Evolutionary conservation across 495 filamentous ascomycete species (phyloP), one percentile per base, ranked within the genome.

Genomic region (Lichina pygmaea): DNA sequence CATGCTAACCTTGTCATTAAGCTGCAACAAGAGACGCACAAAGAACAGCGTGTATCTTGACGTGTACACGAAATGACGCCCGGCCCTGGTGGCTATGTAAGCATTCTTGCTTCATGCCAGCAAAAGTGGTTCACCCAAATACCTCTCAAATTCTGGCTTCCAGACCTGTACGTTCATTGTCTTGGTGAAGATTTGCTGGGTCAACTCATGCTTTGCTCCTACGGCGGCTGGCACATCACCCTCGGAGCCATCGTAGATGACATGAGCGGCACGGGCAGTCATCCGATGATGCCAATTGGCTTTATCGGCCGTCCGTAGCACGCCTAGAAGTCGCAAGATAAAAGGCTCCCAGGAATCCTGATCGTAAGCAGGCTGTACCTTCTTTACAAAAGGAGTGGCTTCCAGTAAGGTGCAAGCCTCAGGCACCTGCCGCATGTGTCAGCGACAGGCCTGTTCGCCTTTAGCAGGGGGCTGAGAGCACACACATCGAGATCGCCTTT

Each of bases 241-340:
- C 33, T 61, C 56, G 32, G 62, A 53, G 24, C 65, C 65, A 46
- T 77, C 64, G 52, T 79, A 92, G 30, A 86, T 62, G 43, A 93
- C 71, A 51, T 75, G 73, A 8, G 84, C 85, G 51, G 72, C 73
- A 34, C 85, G 75, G 42, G 72, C 70, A 50, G 80, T 78, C 64
- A 99, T 83, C 2, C 89, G 78, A 53, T 99, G 89, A 56, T 99
- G 89, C 89, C 89, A 99, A 53, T 92, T 84, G 4, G 79, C 75
- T 60, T 93, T 93, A 54, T 99, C 89, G 17, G 81, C 82, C 42
- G 71, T 72, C 48, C 81, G 78, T 44, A 95, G 68, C 43, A 71
- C 70, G 44, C 72, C 75, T 42, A 95, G 60, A 3, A 77, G 71
- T 43, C 73, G 66, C 8, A 89, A 66, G 24, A 86, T 68, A 51